Evolutionary conservation across 2,329 filamentous ascomycete genomes (phyloP).

Genomic region (Claviceps spartinae): DNA sequence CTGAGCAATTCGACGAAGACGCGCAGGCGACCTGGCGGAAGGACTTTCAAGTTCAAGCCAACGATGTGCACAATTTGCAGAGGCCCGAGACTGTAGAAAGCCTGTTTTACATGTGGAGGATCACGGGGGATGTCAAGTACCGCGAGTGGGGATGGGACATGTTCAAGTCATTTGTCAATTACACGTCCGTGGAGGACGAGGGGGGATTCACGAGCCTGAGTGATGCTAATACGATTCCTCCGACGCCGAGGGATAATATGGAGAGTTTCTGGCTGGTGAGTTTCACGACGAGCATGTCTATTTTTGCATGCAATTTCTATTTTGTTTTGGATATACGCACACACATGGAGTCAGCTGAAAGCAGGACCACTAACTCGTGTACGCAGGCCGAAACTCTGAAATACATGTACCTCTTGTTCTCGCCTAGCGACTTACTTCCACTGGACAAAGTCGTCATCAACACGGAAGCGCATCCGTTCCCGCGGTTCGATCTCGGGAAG

Average conservation of each 20-base stretch:
- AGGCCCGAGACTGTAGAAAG: constrained; percentile 94
- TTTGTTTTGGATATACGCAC: too few species aligned
- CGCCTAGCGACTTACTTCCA: constrained; percentile 66
- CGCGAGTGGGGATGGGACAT: constrained; percentile 98
- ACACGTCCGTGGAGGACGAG: constrained; percentile 66
- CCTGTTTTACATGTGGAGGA: constrained; percentile 96
- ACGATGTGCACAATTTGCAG: constrained; percentile 87
- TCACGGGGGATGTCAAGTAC: constrained; percentile 81
- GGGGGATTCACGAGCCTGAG: constrained; percentile 72
- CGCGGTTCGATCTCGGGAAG: constrained; percentile 68
- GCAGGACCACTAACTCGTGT: background rate
- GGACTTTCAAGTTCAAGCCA: constrained; percentile 67
- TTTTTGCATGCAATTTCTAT: too few species aligned
- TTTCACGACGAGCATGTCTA: constrained; percentile 6
- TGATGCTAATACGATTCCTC: constrained; percentile 60
- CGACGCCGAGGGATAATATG: constrained; percentile 74
- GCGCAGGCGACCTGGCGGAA: constrained; percentile 53
- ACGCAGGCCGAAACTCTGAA: constrained; percentile 83
- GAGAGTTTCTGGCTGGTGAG: constrained; percentile 95
- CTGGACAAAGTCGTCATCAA: constrained; percentile 85
- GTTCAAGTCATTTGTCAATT: constrained; percentile 81
- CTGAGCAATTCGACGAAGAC: constrained; percentile 35
- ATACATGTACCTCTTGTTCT: constrained; percentile 94
- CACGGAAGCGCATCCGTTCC: constrained; percentile 86
- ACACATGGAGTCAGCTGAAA: background rate